phyloP scores from a whole-genome alignment of 441 rosid species.

The Capsella rubella region DNA sequence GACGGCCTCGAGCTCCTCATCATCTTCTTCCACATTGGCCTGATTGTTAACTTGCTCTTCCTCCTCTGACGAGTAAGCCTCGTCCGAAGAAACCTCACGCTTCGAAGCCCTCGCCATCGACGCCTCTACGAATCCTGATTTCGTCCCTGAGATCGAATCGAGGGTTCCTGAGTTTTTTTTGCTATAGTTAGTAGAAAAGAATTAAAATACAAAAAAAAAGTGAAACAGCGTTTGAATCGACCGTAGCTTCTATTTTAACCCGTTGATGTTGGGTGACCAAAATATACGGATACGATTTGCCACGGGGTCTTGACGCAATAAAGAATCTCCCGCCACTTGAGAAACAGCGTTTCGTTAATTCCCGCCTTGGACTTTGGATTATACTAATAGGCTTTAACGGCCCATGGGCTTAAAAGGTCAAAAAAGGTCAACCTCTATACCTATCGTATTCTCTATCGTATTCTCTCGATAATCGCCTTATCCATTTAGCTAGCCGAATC shows the following conservation, averaged over 20 bases:
- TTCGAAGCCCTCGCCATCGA: conserved; percentile 72
- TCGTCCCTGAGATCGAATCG: conserved; percentile 47
- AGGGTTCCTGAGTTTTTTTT: conserved; percentile 47
- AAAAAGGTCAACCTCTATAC: neutral
- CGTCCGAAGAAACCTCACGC: conserved; percentile 71
- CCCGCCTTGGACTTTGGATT: conserved; percentile 57
- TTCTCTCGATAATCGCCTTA: conserved; percentile 22
- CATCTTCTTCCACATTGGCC: conserved; percentile 81
- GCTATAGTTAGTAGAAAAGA: neutral
- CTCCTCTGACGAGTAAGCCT: conserved; percentile 46
- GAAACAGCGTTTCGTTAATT: conserved; percentile 36
- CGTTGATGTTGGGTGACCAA: conserved; percentile 47
- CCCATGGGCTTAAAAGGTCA: conserved; percentile 35
- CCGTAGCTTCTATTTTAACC: conserved; percentile 34
- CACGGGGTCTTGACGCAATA: neutral
- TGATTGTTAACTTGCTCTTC: conserved; percentile 70
- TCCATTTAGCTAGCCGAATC: conserved; percentile 20
- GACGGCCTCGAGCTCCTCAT: conserved; percentile 95
- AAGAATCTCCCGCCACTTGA: conserved; percentile 39
- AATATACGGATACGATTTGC: conserved; percentile 35
- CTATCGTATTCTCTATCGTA: too few relatives aligned
- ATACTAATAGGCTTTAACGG: neutral
- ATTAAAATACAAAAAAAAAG: neutral
- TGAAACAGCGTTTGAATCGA: conserved; percentile 37
- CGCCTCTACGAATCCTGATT: conserved; percentile 29